Base-by-base conservation (phyloP, 2,329 filamentous ascomycete species). In the Colletotrichum musicola region DNA sequence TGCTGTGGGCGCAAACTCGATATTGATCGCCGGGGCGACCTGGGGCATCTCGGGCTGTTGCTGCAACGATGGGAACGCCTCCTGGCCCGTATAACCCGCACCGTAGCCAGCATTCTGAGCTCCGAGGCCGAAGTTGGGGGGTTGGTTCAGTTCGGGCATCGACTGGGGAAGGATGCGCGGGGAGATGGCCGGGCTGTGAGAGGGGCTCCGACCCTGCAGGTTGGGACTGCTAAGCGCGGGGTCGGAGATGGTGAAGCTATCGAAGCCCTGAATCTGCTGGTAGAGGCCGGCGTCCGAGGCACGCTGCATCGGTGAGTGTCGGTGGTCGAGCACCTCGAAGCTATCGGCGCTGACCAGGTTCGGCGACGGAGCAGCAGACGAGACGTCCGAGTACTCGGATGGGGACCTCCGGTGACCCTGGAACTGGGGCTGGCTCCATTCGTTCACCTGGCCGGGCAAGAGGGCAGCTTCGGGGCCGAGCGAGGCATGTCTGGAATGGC, bases 21-120 rank as follows among this genome's bases (percentile, higher is more conserved):
- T 96, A 76, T 96, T 97, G 80, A 98, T 98, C 59, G 95, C 93
- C n/a, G 95, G 93, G 4, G 92, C 92, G 91, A 97, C 96, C 73
- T 92, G 90, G 6, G 89, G 88, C 77, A 93, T 87, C 65, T 95
- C 92, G 27, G 78, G 80, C n/a, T 84, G 81, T 63, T 84, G 81
- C 18, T 77, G 77, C 14, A 89, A 78, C 35, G 82, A 78, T 6
- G 87, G 85, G 73, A 89, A 90, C 7, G 86, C 81, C 72, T 89
- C 86, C 30, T 71, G 75, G 72, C 73, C 78, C 59, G 85, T 56
- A 74, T 81, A 77, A 69, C 77, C 65, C 72, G 76, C 66, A 72
- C 72, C 68, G 56, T 79, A 88, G 53, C 78, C 78, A 47, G 81
- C 76, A 71, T 77, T 81, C 4, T 80, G 77, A 6, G 77, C 73